Base-by-base conservation (phyloP, 306 rosid species). In the Inga leiocalycina region DNA sequence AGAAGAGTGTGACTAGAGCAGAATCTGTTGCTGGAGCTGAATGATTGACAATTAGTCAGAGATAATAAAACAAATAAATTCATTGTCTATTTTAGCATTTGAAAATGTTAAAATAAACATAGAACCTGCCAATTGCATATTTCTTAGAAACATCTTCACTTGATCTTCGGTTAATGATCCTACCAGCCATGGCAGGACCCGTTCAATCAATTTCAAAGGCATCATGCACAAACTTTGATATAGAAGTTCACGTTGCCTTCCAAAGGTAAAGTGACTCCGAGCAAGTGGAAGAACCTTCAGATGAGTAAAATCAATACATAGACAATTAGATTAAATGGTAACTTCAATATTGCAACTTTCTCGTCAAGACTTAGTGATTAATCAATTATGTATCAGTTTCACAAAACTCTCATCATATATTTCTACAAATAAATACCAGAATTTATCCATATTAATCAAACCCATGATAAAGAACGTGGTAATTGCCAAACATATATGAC, bases 261-360 rank as follows among this genome's bases (percentile, higher is more conserved):
- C 87, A 90, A 89, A 88, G 91, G 92, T 91, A 86, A 97, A 97
- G 92, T 91, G 94, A 93, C 89, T 91, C 84, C 89, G 95, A 30
- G 97, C 98, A 88, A 94, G 98, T 35, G 99, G 99, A 87, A 97
- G 99, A 91, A 97, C 98, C 99, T 97, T 90, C 61, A 88, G 24
- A 81, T 82, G 79, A 71, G 83, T 73, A 54, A 69, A 75, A 80
- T 69, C 84, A 71, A 70, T 64, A 83, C 51, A 56, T 17, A 61
- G 69, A 74, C 70, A 74, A 80, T 74, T 66, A 78, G 82, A 72
- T 64, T 30, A 82, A 81, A 68, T 27, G 71, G 80, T 51, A 82
- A 64, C 35, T 68, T 57, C 59, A 24, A 49, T 46, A 8, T 65
- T 41, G 37, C 46, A 83, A 68, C 79, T 75, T 84, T 87, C 70